Percentiles rank a stretch among this genome's conserved stretches.
phyloP scores from a whole-genome alignment of 805 yeast species.

The Myxozyma monticola region DNA sequence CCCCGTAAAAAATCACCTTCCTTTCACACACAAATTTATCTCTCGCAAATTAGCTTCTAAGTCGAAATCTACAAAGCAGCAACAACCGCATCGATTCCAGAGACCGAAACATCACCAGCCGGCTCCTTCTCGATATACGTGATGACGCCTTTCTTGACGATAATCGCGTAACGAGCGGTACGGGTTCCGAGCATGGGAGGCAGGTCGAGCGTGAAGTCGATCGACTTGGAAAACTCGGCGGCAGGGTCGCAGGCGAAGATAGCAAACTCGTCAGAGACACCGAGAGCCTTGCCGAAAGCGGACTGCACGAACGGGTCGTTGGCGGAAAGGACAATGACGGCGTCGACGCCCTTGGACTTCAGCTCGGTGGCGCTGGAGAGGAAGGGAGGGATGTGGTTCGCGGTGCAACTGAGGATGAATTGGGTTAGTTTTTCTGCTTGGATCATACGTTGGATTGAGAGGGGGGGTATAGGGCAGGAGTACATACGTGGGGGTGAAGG shows the following conservation, averaged over 20 bases:
- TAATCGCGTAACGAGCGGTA: conserved; percentile 70
- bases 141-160: conserved; percentile 60
- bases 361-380: conserved; percentile 52
- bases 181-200: conserved; percentile 59
- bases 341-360: conserved; percentile 60
- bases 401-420: conserved; percentile 48
- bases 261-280: conserved; percentile 41
- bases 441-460: background rate
- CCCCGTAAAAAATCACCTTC: too few species aligned
- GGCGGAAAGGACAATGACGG: conserved; percentile 60
- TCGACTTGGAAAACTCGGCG: conserved; percentile 55
- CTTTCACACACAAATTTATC: too few species aligned
- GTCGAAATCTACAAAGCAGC: conserved; percentile 39
- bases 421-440: background rate
- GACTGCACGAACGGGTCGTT: conserved; percentile 67
- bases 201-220: conserved; percentile 60
- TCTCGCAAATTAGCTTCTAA: too few species aligned
- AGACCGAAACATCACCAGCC: conserved; percentile 45
- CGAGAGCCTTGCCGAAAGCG: conserved; percentile 63
- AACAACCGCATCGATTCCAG: conserved; percentile 49
- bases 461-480: too few species aligned
- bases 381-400: conserved; percentile 70
- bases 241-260: conserved; percentile 68
- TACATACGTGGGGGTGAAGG: conserved; percentile 70
- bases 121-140: conserved; percentile 53